Evolutionary conservation across 1,139 yeast genomes (phyloP), one percentile per base, ranked within the genome.

Genomic region (Yamadazyma mexicana): DNA sequence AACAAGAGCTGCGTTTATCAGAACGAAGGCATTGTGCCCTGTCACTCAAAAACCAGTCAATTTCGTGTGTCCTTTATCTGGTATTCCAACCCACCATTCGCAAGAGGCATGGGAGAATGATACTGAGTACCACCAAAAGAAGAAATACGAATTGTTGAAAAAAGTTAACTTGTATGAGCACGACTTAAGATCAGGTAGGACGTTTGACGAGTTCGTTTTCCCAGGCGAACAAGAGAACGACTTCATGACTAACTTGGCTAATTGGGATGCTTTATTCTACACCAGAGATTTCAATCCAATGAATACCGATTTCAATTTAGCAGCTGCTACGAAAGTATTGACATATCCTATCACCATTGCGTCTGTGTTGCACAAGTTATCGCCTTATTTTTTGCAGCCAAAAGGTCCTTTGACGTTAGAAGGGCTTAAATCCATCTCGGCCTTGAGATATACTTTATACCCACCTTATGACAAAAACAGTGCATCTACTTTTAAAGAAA

Each of bases 281-380:
- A 92, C 98, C 0, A 77, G 98, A 61, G 87, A 86, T 54, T 92
- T 88, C 61, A 83, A 81, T 54, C 91, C 98, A 5, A 91, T 92
- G 98, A 96, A 92, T 62, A 87, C 96, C 10, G 97, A 91, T 61
- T 92, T 87, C 67, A 95, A 91, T 62, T 70, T 91, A 57, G 98
- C 98, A 0, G 95, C 95, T 2, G 92, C 91, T 27, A 88, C 98
- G 20, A 92, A 94, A 61, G 87, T 92, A 75, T 75, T 92, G 58
- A 86, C 95, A 36, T 92, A 89, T 62, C 98, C 98, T 32, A 68
- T 88, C 44, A 89, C 98, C 5, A 83, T 92, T 43, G 96, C 88
- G 10, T 79, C 95, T 1, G 64, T 88, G 17, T 65, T 92, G 54
- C 94, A 91, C 62, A 85, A 84, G 58, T 84, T 74, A 59, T 85